These are phyloP conservation scores for Tricholoma terreum DNA, from an alignment of 768 basidiomycete species.

Conservation along the genomic window DNA sequence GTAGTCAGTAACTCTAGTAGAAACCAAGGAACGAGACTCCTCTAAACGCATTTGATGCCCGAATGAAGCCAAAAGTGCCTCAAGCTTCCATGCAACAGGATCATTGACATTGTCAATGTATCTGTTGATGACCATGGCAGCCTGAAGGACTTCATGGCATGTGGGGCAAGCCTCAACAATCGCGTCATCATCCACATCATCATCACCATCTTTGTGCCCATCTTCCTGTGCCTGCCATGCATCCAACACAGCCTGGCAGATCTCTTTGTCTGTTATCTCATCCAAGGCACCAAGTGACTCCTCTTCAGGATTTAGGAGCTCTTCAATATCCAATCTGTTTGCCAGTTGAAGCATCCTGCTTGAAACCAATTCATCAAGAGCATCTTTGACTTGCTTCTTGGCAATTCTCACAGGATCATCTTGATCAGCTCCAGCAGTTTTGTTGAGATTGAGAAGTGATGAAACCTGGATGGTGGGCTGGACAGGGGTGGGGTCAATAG, in stretches of 20 bases:
- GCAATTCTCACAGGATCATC: neutral
- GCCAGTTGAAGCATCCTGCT: constrained; percentile 14
- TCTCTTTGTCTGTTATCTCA: neutral
- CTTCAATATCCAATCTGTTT: constrained; percentile 18
- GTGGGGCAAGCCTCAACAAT: constrained; percentile 4
- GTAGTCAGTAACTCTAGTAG: neutral
- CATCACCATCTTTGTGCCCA: constrained; percentile 7
- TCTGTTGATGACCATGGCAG: constrained; percentile 9
- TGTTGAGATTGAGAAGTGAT: constrained; percentile 13
- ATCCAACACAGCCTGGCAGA: constrained; percentile 3
- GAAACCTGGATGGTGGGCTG: constrained; percentile 17
- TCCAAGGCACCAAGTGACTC: neutral
- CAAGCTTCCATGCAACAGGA: constrained; percentile 20
- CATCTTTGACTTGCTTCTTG: constrained; percentile 6
- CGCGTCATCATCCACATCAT: neutral
- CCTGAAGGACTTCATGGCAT: constrained; percentile 16
- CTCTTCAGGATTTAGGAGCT: neutral
- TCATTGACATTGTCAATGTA: constrained; percentile 15
- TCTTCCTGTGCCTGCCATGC: neutral
- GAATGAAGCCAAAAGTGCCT: neutral
- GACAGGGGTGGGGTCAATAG: no score
- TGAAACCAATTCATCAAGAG: neutral
- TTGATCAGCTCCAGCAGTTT: neutral
- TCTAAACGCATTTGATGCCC: neutral
- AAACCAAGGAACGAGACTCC: neutral